These are phyloP conservation scores for Calonectria hawksworthii DNA, from an alignment of 2,329 filamentous ascomycete genomes.

Conservation along the genomic window DNA sequence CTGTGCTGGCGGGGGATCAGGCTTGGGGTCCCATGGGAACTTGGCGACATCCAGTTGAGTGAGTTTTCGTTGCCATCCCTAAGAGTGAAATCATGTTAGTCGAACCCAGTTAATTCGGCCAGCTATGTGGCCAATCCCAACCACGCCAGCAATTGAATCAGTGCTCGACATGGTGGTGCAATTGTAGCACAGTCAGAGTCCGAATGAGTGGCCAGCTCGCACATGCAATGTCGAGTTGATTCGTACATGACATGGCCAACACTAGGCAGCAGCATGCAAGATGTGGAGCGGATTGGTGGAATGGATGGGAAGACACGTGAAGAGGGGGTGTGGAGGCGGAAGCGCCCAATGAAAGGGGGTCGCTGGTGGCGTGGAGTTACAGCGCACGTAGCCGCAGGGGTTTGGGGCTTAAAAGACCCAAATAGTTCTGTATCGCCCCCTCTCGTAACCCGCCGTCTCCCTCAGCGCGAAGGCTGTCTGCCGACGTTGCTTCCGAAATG, in stretches of 20 bases:
- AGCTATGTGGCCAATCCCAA: neutral
- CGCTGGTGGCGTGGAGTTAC: constrained; percentile 37
- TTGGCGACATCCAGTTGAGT: constrained; percentile 85
- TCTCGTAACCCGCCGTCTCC: constrained; percentile 48
- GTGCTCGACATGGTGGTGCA: neutral
- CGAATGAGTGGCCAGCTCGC: neutral
- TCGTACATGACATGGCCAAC: neutral
- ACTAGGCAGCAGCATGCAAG: constrained; percentile 20
- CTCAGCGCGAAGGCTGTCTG: constrained; percentile 34
- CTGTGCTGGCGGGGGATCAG: constrained; percentile 67
- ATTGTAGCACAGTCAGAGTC: neutral
- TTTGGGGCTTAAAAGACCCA: constrained; percentile 67
- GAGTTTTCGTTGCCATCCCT: constrained; percentile 97
- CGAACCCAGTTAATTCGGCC: neutral
- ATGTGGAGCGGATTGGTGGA: constrained; percentile 17
- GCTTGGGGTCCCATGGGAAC: constrained; percentile 96
- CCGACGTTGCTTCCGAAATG: constrained; percentile 26
- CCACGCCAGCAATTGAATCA: neutral
- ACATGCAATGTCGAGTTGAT: neutral
- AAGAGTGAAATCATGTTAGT: constrained; percentile 41
- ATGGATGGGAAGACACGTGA: constrained; percentile 25
- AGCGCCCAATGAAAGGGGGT: constrained; percentile 40
- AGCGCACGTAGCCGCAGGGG: constrained; percentile 42
- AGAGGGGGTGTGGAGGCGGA: constrained; percentile 17
- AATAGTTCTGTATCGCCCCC: constrained; percentile 67